phyloP scores from a whole-genome alignment of 129 eudicot genomes.

The Centrapalus pauciflorus region DNA sequence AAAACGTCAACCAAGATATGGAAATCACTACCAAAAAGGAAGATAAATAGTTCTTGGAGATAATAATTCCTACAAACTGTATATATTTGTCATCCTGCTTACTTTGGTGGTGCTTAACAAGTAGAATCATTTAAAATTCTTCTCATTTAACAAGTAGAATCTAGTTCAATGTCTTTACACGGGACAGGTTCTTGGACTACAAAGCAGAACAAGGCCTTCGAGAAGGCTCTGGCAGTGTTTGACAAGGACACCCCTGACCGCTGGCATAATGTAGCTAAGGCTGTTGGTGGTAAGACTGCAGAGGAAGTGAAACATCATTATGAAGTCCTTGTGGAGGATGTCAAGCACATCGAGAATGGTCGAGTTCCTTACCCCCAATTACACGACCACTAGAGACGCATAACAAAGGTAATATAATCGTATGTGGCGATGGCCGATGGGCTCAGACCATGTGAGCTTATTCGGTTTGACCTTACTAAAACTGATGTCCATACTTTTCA shows the following conservation, averaged over 20 bases:
- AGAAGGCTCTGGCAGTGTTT: slow-evolving; percentile 67
- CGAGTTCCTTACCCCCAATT: slow-evolving; percentile 62
- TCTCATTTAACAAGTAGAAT: slow-evolving; percentile 38
- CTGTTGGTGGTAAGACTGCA: slow-evolving; percentile 59
- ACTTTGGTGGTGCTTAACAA: slow-evolving; percentile 39
- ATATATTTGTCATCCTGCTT: slow-evolving; percentile 12
- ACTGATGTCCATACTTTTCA: neutral
- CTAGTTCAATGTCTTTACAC: slow-evolving; percentile 52
- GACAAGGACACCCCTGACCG: slow-evolving; percentile 81
- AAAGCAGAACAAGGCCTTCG: slow-evolving; percentile 74
- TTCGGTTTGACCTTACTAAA: slow-evolving; percentile 13
- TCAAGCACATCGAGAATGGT: slow-evolving; percentile 59
- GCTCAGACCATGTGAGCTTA: too few relatives aligned
- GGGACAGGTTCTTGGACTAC: slow-evolving; percentile 63
- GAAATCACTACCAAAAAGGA: neutral
- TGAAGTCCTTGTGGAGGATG: slow-evolving; percentile 56
- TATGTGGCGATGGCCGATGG: too few relatives aligned
- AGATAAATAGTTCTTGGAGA: slow-evolving; percentile 24
- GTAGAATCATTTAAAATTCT: slow-evolving; percentile 34
- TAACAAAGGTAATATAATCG: slow-evolving; percentile 28
- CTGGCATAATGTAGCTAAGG: slow-evolving; percentile 72
- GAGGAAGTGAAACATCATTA: slow-evolving; percentile 78
- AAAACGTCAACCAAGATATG: slow-evolving; percentile 17
- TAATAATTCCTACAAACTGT: slow-evolving; percentile 30
- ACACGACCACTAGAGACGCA: slow-evolving; percentile 31